Base-by-base conservation (phyloP, 163 green algal species). In the Chlamydomonas reinhardtii region DNA sequence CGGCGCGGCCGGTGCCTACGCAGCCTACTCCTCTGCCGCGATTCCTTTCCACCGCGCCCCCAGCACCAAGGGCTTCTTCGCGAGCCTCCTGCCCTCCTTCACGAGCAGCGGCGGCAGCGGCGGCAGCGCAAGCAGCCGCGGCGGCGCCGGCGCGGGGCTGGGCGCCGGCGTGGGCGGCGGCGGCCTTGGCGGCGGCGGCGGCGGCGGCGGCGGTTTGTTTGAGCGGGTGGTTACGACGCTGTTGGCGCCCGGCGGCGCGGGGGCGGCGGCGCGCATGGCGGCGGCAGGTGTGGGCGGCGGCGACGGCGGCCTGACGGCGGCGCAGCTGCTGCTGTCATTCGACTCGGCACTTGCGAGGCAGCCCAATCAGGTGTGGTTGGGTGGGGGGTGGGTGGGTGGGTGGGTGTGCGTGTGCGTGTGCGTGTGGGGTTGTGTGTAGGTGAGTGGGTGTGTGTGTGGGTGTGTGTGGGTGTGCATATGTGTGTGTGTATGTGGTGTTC, bases 1-100 rank as follows among this genome's bases (percentile, higher is more conserved):
- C 25, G 62, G 34, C n/a, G 66, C 66, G 48, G 65, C 66, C 35
- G 35, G 2, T 22, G 35, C n/a, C 19, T 70, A 56, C 37, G 25
- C 59, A 3, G 52, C 78, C 0, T 66, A 84, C 54, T 68, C 59
- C 25, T 83, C 64, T 54, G 65, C 68, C 66, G 74, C 86, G 54
- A 88, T 65, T 31, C 56, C 39, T 37, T 87, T 76, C 82, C 84
- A 76, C 74, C 68, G n/a, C 2, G 79, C 79, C 6, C 79, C 79
- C 2, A 78, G 68, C 25, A 65, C 25, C 1, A 61, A 76, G 24
- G 43, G 70, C 43, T 76, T 73, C 22, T 54, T 84, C 5, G 52
- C 75, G 29, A 84, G 62, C 15, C 84, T 88, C 52, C 85, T 92
- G 62, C 84, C 59, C 39, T 19, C 61, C 15, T 61, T 85, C 3